Conservation (phyloP, 1,139 yeast species). For the Suhomyces bribrorum region DNA sequence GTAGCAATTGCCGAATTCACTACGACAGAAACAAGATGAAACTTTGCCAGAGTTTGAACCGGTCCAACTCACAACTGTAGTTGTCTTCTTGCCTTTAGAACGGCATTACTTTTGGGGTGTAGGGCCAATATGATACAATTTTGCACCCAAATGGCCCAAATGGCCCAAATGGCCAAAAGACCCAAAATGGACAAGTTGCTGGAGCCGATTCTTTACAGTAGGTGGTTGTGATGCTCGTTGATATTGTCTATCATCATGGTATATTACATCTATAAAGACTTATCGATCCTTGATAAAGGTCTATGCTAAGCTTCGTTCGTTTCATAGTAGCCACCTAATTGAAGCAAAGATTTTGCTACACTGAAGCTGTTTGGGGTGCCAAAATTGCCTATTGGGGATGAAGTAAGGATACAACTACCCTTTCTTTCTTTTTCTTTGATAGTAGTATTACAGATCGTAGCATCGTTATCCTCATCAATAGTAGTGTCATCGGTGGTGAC, state of each 20-base stretch:
- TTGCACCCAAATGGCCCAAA: too few species aligned
- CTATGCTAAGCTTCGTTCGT: constrained; percentile 5
- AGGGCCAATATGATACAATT: too few species aligned
- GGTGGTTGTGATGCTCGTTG: neutral
- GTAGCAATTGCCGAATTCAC: too few species aligned
- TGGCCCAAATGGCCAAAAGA: too few species aligned
- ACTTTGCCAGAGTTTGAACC: too few species aligned
- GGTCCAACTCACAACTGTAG: too few species aligned
- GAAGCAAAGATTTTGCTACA: constrained; percentile 50
- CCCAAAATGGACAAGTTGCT: too few species aligned
- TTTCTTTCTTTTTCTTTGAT: constrained; percentile 15
- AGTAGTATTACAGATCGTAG: constrained; percentile 21
- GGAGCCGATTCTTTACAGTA: neutral
- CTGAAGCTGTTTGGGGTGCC: constrained; percentile 55
- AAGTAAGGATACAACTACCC: constrained; percentile 15
- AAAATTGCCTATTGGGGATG: constrained; percentile 40
- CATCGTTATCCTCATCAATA: constrained; percentile 37
- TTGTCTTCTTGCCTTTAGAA: too few species aligned
- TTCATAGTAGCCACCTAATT: constrained; percentile 33
- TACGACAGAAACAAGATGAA: too few species aligned
- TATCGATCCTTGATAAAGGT: neutral
- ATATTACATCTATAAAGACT: constrained; percentile 1
- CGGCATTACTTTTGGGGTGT: too few species aligned
- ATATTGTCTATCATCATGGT: neutral
- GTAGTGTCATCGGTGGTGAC: constrained; percentile 34